Base-by-base conservation (phyloP, 805 yeast species). In the Candida saitoana region DNA sequence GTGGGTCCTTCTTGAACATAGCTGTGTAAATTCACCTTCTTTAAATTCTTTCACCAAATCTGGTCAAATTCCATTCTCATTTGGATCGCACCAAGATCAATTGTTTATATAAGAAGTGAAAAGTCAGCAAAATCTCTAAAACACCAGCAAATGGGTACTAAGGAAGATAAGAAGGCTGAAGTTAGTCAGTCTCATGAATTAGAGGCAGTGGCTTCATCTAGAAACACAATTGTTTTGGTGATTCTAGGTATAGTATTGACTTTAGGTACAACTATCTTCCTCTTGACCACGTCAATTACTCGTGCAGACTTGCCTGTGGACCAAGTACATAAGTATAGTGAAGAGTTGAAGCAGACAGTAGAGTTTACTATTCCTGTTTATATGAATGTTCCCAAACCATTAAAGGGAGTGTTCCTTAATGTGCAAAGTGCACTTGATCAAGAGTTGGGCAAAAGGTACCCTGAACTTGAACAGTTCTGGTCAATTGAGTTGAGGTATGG, bases 181-280 rank as follows among this genome's bases (percentile, higher is more conserved):
- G 32, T 29, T 29, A 12, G 5, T 14, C 16, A 29, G n/a, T 29
- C 32, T 9, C n/a, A 29, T 29, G 32, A 29, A 12, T 5, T 29
- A 11, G 32, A 29, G 11, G 32, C 32, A 5, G 32, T 29, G n/a
- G n/a, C 32, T 29, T 6, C n/a, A 12, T 9, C 32, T 29, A 9
- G 57, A 20, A 40, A 39, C 18, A 19, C 41, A 17, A 46, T 55
- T 16, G 45, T 48, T 5, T 19, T 44, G 2, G 35, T 52, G 12
- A 37, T 53, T 2, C 44, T 48, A 5, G 16, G 49, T 4, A 9
- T 52, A 2, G 50, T 51, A 12, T 32, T 49, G 37, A 35, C 43
- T 39, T 36, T 79, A 16, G 88, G 85, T 2, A 51, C 73, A 4
- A 89, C 90, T 4, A 55, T 80, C 41, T 84, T 84, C 79, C 51